Conservation (phyloP, 345 rosid species). For the Toxicodendron radicans region DNA sequence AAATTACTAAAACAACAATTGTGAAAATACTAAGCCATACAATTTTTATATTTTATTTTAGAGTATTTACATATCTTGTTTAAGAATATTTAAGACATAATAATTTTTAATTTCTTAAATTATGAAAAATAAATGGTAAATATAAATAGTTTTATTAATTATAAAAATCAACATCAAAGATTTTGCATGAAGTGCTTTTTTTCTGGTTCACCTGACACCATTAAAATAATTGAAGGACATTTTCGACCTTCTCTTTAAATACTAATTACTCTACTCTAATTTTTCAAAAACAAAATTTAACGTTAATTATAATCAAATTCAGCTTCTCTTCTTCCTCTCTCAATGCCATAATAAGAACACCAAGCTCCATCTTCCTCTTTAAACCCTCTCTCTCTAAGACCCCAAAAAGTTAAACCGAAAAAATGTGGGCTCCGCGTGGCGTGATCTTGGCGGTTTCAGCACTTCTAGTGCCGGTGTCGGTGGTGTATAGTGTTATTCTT, state of each 20-base stretch:
- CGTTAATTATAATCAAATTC: neutral
- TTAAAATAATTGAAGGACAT: neutral
- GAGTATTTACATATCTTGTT: too few species aligned
- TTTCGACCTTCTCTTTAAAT: neutral
- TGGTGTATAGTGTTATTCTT: slow-evolving; percentile 44
- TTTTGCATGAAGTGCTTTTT: too few species aligned
- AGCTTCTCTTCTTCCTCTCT: slow-evolving; percentile 9
- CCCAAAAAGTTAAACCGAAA: slow-evolving; percentile 9
- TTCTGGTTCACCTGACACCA: too few species aligned
- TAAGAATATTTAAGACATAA: too few species aligned
- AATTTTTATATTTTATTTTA: too few species aligned
- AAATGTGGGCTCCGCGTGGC: slow-evolving; percentile 32
- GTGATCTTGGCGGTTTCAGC: slow-evolving; percentile 26
- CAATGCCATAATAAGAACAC: slow-evolving; percentile 35
- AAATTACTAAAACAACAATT: too few species aligned
- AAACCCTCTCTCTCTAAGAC: neutral
- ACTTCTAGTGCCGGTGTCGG: slow-evolving; percentile 24
- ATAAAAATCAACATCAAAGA: too few species aligned
- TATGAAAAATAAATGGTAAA: too few species aligned
- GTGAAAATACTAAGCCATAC: too few species aligned
- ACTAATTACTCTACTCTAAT: neutral
- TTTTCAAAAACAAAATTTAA: neutral
- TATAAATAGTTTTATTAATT: too few species aligned
- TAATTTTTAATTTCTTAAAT: too few species aligned
- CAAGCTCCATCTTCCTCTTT: slow-evolving; percentile 14